Percentiles rank a stretch among this genome's conserved stretches.
These are phyloP conservation scores for Claviceps capensis DNA, from an alignment of 2,329 filamentous ascomycete species.

Conservation along the genomic window DNA sequence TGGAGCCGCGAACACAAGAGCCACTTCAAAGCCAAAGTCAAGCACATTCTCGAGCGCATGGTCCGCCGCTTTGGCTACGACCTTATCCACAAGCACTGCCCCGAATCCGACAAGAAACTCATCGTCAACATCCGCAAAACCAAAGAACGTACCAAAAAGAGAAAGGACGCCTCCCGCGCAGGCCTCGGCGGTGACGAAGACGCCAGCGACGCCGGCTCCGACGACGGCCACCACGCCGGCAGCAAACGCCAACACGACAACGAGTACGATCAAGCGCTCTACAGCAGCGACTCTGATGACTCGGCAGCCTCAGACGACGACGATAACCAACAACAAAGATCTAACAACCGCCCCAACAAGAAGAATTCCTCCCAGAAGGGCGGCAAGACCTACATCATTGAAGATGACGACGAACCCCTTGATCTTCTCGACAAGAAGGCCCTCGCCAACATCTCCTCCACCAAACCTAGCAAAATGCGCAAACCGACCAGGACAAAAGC, in stretches of 20 bases:
- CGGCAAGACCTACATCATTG: slow-evolving; percentile 72
- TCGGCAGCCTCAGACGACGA: slow-evolving; percentile 39
- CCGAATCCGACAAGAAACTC: slow-evolving; percentile 77
- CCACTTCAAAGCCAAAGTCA: slow-evolving; percentile 92
- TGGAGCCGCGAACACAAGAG: slow-evolving; percentile 99
- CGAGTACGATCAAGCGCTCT: slow-evolving; percentile 92
- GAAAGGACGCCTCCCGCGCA: slow-evolving; percentile 57
- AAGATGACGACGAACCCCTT: slow-evolving; percentile 87
- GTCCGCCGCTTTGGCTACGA: slow-evolving; percentile 82
- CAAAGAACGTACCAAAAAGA: slow-evolving; percentile 78
- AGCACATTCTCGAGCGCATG: slow-evolving; percentile 93
- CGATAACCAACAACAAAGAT: slow-evolving; percentile 10
- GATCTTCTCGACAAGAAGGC: slow-evolving; percentile 84
- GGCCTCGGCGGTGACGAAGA: slow-evolving; percentile 40
- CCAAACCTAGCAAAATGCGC: slow-evolving; percentile 58
- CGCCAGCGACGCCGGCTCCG: slow-evolving; percentile 37
- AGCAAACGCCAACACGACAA: slow-evolving; percentile 59
- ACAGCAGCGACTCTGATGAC: slow-evolving; percentile 59
- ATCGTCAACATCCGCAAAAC: slow-evolving; percentile 92
- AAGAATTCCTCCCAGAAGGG: slow-evolving; percentile 41
- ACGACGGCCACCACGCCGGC: slow-evolving; percentile 23
- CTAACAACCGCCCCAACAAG: slow-evolving; percentile 24
- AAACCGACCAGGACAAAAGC: slow-evolving; percentile 45
- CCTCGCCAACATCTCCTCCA: slow-evolving; percentile 85
- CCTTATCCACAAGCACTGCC: slow-evolving; percentile 64